Base-by-base conservation (phyloP, 768 basidiomycete species). In the Pisolithus albus region DNA sequence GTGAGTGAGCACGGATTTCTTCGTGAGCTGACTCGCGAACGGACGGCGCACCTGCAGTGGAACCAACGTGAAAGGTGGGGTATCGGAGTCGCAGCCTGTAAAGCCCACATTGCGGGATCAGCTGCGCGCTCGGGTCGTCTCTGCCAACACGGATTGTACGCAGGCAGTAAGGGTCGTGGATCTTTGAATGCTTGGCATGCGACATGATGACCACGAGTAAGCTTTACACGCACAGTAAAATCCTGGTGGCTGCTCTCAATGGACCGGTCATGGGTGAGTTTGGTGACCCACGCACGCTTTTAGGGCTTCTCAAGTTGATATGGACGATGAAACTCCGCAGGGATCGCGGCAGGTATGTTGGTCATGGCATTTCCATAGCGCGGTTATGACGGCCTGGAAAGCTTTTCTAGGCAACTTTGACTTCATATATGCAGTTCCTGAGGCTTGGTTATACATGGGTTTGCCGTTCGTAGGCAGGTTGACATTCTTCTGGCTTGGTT, bases 351-450 rank as follows among this genome's bases (percentile, higher is more conserved):
- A 52, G 84, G 84, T 81, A 38, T 23, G 45, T 54, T 23, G 15
- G 18, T 2, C 16, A 47, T 46, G 36, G 40, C 18, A 13, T 21
- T 26, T 10, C 16, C 16, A 36, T 1, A 11, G 5, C 38, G 16
- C 4, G 9, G 26, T 46, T 6, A 9, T 41, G 40, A 48, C 6
- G 37, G 41, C 28, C 19, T 30, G 4, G 23, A 18, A 54, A 84
- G 85, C 80, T 2, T 79, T 81, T 58, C 67, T 84, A n/a, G 84
- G 84, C 1, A 78, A 84, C 52, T 86, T 86, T 53, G 86, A 88
- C 64, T 84, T 88, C 56, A 81, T 88, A 24, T 88, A 85, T 56
- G 74, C 79, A 23, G 63, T 86, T 53, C 79, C 82, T 2, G 70
- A 73, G 51, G 75, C 71, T 0, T 88, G 82, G 80, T 62, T 88